Evolutionary conservation across 768 basidiomycete species (phyloP).

Genomic region (button mushroom (Agaricus bisporus)): DNA sequence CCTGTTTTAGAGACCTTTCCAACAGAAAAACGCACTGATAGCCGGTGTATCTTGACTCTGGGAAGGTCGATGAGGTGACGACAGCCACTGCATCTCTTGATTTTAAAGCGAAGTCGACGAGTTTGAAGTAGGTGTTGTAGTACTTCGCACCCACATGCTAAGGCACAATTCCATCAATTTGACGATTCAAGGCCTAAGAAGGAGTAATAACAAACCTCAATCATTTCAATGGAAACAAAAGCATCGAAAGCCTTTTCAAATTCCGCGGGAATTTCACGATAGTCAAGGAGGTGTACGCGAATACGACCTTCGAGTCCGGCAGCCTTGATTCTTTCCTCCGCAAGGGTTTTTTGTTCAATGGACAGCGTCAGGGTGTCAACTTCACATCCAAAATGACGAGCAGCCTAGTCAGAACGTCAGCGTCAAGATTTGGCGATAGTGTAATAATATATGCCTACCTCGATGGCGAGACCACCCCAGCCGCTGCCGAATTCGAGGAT

Average conservation of each 20-base stretch:
- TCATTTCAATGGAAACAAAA: constrained; percentile 76
- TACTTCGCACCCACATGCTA: constrained; percentile 50
- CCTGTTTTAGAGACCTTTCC: not conserved
- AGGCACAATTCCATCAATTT: constrained; percentile 7
- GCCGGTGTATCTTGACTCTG: constrained; percentile 57
- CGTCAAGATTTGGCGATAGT: constrained; percentile 3
- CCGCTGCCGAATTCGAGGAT: constrained; percentile 89
- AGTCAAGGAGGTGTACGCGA: constrained; percentile 86
- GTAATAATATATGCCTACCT: constrained; percentile 38
- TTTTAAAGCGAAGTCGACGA: constrained; percentile 75
- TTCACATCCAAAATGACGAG: constrained; percentile 66
- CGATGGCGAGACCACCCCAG: constrained; percentile 91
- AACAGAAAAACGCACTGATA: constrained; percentile 52
- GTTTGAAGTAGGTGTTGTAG: constrained; percentile 68
- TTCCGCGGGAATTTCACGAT: constrained; percentile 77
- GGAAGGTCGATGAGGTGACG: constrained; percentile 65
- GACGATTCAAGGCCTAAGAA: constrained; percentile 31
- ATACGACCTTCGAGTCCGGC: constrained; percentile 68
- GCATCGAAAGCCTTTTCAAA: constrained; percentile 81
- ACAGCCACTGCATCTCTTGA: constrained; percentile 60
- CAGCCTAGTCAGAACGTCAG: constrained; percentile 40
- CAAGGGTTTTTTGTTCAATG: constrained; percentile 79
- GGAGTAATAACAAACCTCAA: constrained; percentile 43
- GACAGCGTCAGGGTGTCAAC: constrained; percentile 90
- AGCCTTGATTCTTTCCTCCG: constrained; percentile 73